Percentiles rank a stretch among this genome's conserved stretches.
phyloP scores from a whole-genome alignment of 78 protist genomes.

The Dictyostelium intermedium region DNA sequence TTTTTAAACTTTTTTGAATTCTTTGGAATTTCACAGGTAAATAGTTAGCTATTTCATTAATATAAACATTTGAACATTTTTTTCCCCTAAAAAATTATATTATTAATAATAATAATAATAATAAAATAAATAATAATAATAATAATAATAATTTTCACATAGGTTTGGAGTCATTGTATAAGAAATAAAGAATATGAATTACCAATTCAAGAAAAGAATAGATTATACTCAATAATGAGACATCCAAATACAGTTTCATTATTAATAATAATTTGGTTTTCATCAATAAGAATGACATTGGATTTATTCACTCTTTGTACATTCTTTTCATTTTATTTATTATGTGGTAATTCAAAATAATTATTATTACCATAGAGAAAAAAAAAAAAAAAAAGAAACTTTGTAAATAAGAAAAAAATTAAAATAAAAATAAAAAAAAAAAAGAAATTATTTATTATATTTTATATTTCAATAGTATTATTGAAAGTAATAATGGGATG shows the following conservation, averaged over 20 bases:
- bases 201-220: neutral
- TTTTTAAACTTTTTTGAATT: slow-evolving; percentile 12
- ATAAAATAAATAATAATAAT: no score
- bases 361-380: neutral
- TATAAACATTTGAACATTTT: no score
- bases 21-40: slow-evolving; percentile 6
- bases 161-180: neutral
- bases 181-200: neutral
- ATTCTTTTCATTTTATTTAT: neutral
- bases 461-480: neutral
- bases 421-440: neutral
- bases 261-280: neutral
- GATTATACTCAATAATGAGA: neutral
- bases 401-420: neutral
- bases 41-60: neutral
- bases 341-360: neutral
- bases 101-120: no score
- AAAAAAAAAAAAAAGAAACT: neutral
- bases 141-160: neutral
- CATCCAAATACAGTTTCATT: slow-evolving; percentile 9
- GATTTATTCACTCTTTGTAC: neutral
- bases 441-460: neutral
- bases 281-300: slow-evolving; percentile 11
- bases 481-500: neutral
- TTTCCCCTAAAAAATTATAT: no score